Conservation (phyloP, 75 land plant species). For the Ceratopteris richardii region DNA sequence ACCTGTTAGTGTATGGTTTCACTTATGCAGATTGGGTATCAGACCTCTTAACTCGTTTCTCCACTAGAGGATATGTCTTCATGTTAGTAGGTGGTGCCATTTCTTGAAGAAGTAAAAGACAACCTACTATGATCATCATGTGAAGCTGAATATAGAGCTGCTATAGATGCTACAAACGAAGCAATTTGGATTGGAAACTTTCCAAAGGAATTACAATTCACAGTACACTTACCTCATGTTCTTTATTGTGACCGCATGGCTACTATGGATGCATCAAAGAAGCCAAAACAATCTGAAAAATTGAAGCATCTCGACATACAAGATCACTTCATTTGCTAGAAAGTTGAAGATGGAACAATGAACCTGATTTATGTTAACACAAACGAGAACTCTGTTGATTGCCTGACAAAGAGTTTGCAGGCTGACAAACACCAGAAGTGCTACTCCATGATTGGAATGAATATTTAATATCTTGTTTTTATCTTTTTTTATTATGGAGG, state of each 20-base stretch:
- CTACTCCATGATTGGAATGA: no score
- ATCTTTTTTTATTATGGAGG: no score
- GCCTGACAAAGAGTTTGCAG: not conserved
- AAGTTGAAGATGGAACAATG: conserved; percentile 3
- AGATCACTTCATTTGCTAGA: not conserved
- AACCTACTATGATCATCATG: conserved; percentile 10
- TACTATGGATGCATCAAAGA: conserved; percentile 9
- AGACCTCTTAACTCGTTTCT: not conserved
- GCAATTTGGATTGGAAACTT: conserved; percentile 14
- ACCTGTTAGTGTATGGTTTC: not conserved
- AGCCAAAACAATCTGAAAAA: conserved; percentile 5
- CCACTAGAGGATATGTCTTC: conserved; percentile 10
- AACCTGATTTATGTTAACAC: not conserved
- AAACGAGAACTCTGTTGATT: not conserved
- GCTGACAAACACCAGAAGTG: no score
- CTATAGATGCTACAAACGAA: conserved; percentile 9
- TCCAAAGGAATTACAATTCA: conserved; percentile 3
- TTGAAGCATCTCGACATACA: conserved; percentile 13
- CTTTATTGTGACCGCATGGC: conserved; percentile 10
- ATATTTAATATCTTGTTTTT: not conserved
- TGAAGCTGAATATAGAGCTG: conserved; percentile 10
- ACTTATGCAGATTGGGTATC: conserved; percentile 12
- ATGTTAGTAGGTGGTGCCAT: conserved; percentile 8
- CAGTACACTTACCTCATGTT: not conserved
- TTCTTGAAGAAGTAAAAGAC: conserved; percentile 9